Conservation (phyloP, 1,284 basidiomycete genomes). For the Coniferiporia weirii region DNA sequence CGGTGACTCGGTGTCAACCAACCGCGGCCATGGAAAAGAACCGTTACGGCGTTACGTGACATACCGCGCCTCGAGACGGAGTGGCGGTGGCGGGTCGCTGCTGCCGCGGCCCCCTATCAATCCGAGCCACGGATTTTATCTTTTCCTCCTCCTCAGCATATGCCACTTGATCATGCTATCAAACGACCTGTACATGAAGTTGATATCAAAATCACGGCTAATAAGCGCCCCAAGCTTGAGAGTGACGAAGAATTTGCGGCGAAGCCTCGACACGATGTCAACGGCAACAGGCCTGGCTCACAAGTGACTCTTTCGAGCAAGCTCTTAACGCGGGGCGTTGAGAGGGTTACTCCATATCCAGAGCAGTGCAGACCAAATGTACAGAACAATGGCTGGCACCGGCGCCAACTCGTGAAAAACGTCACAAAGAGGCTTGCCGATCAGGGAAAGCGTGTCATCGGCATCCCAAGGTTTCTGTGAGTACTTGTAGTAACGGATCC, state of each 20-base stretch:
- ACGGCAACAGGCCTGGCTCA: no score
- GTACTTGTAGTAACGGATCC: neutral
- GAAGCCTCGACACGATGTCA: neutral
- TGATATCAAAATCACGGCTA: neutral
- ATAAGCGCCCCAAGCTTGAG: neutral
- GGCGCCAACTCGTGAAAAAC: neutral
- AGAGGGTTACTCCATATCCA: constrained; percentile 2
- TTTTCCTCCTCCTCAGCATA: neutral
- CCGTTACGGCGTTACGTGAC: neutral
- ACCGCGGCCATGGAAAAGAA: no score
- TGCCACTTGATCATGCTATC: neutral
- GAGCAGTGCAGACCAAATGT: neutral
- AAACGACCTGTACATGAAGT: neutral
- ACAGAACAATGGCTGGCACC: neutral
- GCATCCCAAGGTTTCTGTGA: constrained; percentile 4
- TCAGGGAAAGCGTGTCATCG: neutral
- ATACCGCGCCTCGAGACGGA: neutral
- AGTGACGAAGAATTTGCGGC: neutral
- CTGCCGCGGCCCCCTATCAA: no score
- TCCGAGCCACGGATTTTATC: neutral
- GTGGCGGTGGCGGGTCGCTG: no score
- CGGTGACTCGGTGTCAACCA: no score
- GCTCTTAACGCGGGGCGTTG: neutral
- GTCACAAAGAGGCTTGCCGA: neutral
- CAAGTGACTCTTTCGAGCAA: neutral